Evolutionary conservation across 2,329 filamentous ascomycete species (phyloP), one percentile per base, ranked within the genome.

Genomic region (Curvularia sp.): DNA sequence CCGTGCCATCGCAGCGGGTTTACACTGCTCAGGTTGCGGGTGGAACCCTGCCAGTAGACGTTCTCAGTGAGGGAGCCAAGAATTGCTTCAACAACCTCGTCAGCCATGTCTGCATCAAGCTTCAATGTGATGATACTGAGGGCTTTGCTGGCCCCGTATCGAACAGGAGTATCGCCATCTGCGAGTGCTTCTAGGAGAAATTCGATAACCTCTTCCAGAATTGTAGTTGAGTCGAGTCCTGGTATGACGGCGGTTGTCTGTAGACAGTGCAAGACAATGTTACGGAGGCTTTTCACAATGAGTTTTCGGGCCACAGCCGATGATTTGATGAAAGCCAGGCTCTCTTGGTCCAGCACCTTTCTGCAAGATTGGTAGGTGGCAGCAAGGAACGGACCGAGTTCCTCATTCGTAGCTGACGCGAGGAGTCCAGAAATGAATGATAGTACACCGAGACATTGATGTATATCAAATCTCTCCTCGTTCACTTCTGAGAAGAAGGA

Each of bases 1-100:
- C 95, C 95, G 75, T 99, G 95, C 95, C 95, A 99, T 76, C 89
- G 88, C 26, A 94, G 82, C 15, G 91, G 85, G 74, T 96, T 88
- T 13, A 96, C 92, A 8, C 88, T 88, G 42, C 87, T 88, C 35
- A 96, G 80, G 72, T 95, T 87, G 41, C 85, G 81, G 41, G 78
- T 77, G 2, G 73, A 71, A 38, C 80, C 81, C 64, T 86, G 82
- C 68, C 80, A 76, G 83, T 87, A 64, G 76, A 92, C 77, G 57
- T 88, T 86, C 64, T 89, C 87, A 47, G 85, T 82, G 61, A 89
- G 80, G 12, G 82, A 84, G 10, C 89, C 90, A 30, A 97, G 83
- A 10, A 98, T 89, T 0, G 91, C 93, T 59, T 96, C 91, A 12
- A 97, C 88, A 10, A 99, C 89, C 71, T 98, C 90, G 1, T 86